These are phyloP conservation scores for Populus deltoides DNA, from an alignment of 345 rosid species.

Conservation along the genomic window DNA sequence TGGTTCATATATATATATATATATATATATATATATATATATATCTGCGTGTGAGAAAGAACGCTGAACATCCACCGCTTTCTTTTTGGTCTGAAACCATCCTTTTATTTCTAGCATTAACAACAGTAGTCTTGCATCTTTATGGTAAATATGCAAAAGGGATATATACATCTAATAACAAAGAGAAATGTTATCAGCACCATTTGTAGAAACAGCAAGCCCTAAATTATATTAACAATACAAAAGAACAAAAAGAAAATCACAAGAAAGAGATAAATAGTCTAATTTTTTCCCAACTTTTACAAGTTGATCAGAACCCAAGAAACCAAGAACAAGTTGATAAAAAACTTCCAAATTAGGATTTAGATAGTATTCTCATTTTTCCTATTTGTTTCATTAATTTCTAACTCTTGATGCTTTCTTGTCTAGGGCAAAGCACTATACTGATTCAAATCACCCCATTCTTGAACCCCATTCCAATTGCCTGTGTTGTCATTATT, in stretches of 20 bases:
- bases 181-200: too few species aligned
- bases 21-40: too few species aligned
- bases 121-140: constrained; percentile 14
- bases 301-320: constrained; percentile 15
- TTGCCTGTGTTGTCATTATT: constrained; percentile 19
- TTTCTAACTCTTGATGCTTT: constrained; percentile 15
- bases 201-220: not conserved
- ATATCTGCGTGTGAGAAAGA: not conserved
- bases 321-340: not conserved
- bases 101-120: constrained; percentile 17
- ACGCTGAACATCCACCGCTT: not conserved
- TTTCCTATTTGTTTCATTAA: not conserved
- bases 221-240: not conserved
- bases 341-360: not conserved
- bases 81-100: not conserved
- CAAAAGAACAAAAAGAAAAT: not conserved
- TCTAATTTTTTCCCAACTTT: constrained; percentile 11
- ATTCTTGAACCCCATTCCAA: constrained; percentile 43
- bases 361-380: not conserved
- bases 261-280: constrained; percentile 8
- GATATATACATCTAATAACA: too few species aligned
- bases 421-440: constrained; percentile 44
- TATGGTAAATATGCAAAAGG: constrained; percentile 8
- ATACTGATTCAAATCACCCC: constrained; percentile 47
- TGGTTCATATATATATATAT: too few species aligned